Conservation (phyloP, 2,329 filamentous ascomycete genomes). For the Paecilomyces sp. region DNA sequence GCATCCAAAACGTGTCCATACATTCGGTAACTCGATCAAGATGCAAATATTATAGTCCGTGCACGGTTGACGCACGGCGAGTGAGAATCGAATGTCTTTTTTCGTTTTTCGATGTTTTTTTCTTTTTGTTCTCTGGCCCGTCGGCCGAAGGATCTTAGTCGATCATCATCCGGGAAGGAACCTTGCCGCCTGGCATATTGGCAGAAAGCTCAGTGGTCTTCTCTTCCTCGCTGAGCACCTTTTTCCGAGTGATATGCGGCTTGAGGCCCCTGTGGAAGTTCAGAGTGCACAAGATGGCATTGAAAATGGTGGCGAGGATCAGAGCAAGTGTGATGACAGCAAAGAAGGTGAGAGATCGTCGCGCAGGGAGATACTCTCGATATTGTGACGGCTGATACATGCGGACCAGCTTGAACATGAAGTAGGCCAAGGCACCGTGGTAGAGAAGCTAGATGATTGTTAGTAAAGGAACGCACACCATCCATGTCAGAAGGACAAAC, state of each 20-base stretch:
- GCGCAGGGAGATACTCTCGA: slow-evolving; percentile 65
- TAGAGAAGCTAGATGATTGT: slow-evolving; percentile 56
- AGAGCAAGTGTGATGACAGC: slow-evolving; percentile 86
- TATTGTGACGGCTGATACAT: slow-evolving; percentile 68
- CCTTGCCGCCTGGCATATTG: slow-evolving; percentile 23
- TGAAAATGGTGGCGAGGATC: slow-evolving; percentile 79
- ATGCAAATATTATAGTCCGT: not conserved
- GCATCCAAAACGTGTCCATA: not conserved
- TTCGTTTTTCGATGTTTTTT: not conserved
- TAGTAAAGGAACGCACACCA: not conserved
- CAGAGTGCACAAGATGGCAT: slow-evolving; percentile 77
- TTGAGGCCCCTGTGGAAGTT: slow-evolving; percentile 91
- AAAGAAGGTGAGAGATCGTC: slow-evolving; percentile 83
- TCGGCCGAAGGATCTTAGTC: slow-evolving; percentile 21
- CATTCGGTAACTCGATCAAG: not conserved
- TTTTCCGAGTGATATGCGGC: slow-evolving; percentile 65
- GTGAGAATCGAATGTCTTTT: not conserved
- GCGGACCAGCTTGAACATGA: slow-evolving; percentile 94
- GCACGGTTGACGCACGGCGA: not conserved
- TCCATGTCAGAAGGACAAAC: slow-evolving; percentile 15
- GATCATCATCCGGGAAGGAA: slow-evolving; percentile 40
- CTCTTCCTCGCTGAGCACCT: slow-evolving; percentile 44
- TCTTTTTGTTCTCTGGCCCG: not conserved
- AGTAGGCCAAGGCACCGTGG: slow-evolving; percentile 84
- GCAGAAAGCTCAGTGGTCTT: slow-evolving; percentile 36